Conservation (phyloP, 1,139 yeast species). For the Yamadazyma atlantica region DNA sequence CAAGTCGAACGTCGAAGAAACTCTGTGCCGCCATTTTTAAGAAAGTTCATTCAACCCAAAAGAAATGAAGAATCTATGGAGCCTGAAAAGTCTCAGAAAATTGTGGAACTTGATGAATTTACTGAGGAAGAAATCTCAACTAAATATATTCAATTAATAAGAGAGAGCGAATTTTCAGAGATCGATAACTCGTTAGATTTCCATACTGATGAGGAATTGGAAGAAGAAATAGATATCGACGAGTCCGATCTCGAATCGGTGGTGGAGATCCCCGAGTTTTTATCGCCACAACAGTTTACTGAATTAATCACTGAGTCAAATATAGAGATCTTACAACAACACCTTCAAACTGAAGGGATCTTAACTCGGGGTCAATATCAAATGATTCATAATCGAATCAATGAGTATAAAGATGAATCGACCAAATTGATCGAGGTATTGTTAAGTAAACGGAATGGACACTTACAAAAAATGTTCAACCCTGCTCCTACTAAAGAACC, state of each 20-base stretch:
- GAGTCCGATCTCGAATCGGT: conserved; percentile 16
- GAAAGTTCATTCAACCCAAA: conserved; percentile 20
- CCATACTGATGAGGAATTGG: conserved; percentile 8
- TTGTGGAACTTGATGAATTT: conserved; percentile 22
- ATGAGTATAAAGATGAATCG: conserved; percentile 22
- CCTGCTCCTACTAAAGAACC: neutral
- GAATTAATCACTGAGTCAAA: conserved; percentile 26
- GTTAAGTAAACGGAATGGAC: conserved; percentile 16
- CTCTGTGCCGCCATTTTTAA: conserved; percentile 27
- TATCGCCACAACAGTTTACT: conserved; percentile 29
- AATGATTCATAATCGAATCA: conserved; percentile 11
- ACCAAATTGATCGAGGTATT: conserved; percentile 23
- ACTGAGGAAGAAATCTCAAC: conserved; percentile 23
- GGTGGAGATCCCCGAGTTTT: conserved; percentile 24
- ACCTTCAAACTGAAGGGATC: conserved; percentile 27
- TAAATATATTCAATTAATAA: conserved; percentile 25
- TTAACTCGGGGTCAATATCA: conserved; percentile 46
- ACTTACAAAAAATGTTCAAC: conserved; percentile 8
- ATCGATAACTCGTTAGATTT: conserved; percentile 50
- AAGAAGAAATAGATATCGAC: conserved; percentile 6
- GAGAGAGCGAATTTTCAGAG: conserved; percentile 38
- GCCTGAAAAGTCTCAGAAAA: conserved; percentile 6
- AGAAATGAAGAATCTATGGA: conserved; percentile 3
- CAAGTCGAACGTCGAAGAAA: conserved; percentile 22
- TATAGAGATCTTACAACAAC: conserved; percentile 33